These are phyloP conservation scores for Coniochaeta hoffmannii DNA, from an alignment of 2,329 filamentous ascomycete genomes.

Conservation along the genomic window DNA sequence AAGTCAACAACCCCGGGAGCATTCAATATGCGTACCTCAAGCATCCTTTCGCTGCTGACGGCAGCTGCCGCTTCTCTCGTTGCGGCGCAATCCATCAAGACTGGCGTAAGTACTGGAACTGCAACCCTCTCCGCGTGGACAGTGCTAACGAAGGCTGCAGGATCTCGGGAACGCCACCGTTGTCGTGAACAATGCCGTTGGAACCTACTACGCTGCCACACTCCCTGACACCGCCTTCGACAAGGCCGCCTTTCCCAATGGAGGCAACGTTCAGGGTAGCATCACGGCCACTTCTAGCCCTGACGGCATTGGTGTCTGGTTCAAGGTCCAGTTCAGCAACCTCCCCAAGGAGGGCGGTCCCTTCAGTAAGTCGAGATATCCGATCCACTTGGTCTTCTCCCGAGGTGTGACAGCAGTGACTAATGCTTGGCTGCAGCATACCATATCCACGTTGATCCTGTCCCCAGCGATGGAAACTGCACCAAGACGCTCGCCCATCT, in stretches of 20 bases:
- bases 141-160: slow-evolving; percentile 12
- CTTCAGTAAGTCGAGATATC: slow-evolving; percentile 21
- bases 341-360: slow-evolving; percentile 23
- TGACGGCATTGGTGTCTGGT: slow-evolving; percentile 22
- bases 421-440: slow-evolving; percentile 43
- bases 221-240: slow-evolving; percentile 48
- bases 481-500: slow-evolving; percentile 59
- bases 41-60: slow-evolving; percentile 1
- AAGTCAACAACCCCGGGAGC: background rate
- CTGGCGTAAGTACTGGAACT: background rate
- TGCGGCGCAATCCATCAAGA: background rate
- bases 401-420: background rate
- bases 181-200: slow-evolving; percentile 43
- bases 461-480: slow-evolving; percentile 64
- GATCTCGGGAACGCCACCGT: slow-evolving; percentile 40
- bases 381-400: no score
- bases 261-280: slow-evolving; percentile 42
- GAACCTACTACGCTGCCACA: slow-evolving; percentile 44
- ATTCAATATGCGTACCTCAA: background rate
- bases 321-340: slow-evolving; percentile 22
- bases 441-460: slow-evolving; percentile 62
- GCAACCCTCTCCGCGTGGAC: background rate
- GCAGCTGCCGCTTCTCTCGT: background rate
- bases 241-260: slow-evolving; percentile 32
- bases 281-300: slow-evolving; percentile 19